Evolutionary conservation across 768 basidiomycete genomes (phyloP), one percentile per base, ranked within the genome.

Genomic region (Coprinopsis cinerea): DNA sequence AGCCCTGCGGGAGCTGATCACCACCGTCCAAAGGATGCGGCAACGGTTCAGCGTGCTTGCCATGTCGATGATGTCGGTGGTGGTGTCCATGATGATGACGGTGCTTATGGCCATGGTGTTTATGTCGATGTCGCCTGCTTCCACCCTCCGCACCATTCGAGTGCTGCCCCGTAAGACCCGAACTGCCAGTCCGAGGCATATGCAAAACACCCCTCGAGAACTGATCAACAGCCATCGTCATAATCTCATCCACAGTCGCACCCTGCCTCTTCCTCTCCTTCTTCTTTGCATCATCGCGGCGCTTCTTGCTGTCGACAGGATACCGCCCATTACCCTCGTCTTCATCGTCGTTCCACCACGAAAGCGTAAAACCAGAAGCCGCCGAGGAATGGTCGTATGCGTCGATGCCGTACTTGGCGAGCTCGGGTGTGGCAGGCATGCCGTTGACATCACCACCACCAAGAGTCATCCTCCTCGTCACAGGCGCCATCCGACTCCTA

Each of bases 171-270:
- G 20, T 30, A 34, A 24, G 22, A 37, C 11, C 24, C 20, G 34
- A 37, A 32, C 28, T 15, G 14, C 36, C 30, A 17, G 32, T 32
- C 54, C 80, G 81, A 1, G 83, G 84, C 83, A 84, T 83, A 60
- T 83, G 78, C 59, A 86, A 79, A 49, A 85, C 83, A 4, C 82
- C 84, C 18, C 82, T 69, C 4, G 76, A 76, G 59, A 85, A 83
- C 53, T 84, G 83, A 61, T 85, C 84, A 68, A 81, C 79, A 6
- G 84, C 82, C 26, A 82, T 68, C 14, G 73, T 61, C 63, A 84
- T 66, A 35, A 85, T 61, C 37, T 82, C 81, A 60, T 77, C 9
- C 71, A 65, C 66, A 79, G 73, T 42, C 78, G 71, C 9, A 69
- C 64, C 14, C 11, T 78, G 76, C 13, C 79, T 20, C 4, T 20